phyloP scores from a whole-genome alignment of 1,284 basidiomycete species.

The Leccinum fuscescens region DNA sequence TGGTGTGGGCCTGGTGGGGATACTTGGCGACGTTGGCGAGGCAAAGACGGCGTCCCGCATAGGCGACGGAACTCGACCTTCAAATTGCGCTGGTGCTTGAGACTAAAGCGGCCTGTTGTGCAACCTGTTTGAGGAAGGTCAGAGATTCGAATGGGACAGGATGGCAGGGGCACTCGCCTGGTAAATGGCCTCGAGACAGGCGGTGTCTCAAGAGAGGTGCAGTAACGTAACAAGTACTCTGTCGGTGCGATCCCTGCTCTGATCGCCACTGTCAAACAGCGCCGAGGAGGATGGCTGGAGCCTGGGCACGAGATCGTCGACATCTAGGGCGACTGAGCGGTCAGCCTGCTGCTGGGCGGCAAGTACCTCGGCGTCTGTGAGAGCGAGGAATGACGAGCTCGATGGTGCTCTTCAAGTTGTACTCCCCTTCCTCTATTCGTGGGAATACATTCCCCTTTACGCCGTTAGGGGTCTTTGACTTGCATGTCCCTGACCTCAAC shows the following conservation, averaged over 20 bases:
- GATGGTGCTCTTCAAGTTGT: too few relatives aligned
- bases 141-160: neutral
- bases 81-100: conserved; percentile 74
- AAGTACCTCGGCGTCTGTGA: too few relatives aligned
- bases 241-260: conserved; percentile 85
- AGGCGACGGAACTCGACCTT: conserved; percentile 90
- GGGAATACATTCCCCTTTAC: too few relatives aligned
- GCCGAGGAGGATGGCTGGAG: too few relatives aligned
- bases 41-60: conserved; percentile 93
- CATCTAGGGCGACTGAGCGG: too few relatives aligned
- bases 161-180: conserved; percentile 57
- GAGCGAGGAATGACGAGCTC: too few relatives aligned
- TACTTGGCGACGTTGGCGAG: conserved; percentile 96
- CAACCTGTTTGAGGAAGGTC: conserved; percentile 69
- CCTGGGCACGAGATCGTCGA: too few relatives aligned
- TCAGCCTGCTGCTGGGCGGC: too few relatives aligned
- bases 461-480: too few relatives aligned
- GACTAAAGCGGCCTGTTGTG: conserved; percentile 95
- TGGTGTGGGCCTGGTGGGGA: conserved; percentile 86
- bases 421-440: too few relatives aligned
- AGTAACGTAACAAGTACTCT: conserved; percentile 84
- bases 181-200: conserved; percentile 78
- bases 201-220: conserved; percentile 67
- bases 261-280: too few relatives aligned
- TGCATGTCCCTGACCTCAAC: too few relatives aligned